A percentile compares a stretch with the other conserved stretches of the same genome.
Conservation (phyloP, 129 eudicot genomes). For the Dittrichia graveolens region DNA sequence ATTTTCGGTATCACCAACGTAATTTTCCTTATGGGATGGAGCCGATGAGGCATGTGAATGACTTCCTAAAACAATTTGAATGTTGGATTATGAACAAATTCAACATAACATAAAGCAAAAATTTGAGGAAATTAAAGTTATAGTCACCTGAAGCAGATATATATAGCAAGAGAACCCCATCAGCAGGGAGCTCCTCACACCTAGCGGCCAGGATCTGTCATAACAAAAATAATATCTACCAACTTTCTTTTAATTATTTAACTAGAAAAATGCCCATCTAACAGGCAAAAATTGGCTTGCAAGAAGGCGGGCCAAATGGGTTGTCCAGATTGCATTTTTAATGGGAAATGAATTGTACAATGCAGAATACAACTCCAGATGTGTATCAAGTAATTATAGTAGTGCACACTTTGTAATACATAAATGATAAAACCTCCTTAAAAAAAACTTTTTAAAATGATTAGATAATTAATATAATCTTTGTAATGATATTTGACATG, state of each 20-base stretch:
- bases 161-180: constrained; percentile 71
- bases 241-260: background rate
- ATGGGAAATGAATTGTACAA: too few relatives aligned
- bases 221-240: background rate
- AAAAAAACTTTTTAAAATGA: background rate
- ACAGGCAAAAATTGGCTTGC: too few relatives aligned
- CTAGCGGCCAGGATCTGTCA: constrained; percentile 71
- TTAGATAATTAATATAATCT: too few relatives aligned
- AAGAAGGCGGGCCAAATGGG: too few relatives aligned
- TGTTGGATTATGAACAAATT: constrained; percentile 5
- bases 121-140: background rate
- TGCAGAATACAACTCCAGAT: too few relatives aligned
- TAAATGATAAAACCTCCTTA: background rate
- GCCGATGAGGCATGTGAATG: constrained; percentile 37
- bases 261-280: too few relatives aligned
- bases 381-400: too few relatives aligned
- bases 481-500: too few relatives aligned
- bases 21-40: constrained; percentile 44
- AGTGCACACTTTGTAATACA: background rate
- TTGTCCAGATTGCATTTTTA: too few relatives aligned
- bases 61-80: constrained; percentile 44
- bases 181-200: constrained; percentile 75
- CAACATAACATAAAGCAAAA: background rate
- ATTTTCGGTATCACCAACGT: constrained; percentile 36
- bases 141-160: constrained; percentile 59